These are phyloP conservation scores for Leccinum subgranulosum DNA, from an alignment of 768 basidiomycete species.

Conservation along the genomic window DNA sequence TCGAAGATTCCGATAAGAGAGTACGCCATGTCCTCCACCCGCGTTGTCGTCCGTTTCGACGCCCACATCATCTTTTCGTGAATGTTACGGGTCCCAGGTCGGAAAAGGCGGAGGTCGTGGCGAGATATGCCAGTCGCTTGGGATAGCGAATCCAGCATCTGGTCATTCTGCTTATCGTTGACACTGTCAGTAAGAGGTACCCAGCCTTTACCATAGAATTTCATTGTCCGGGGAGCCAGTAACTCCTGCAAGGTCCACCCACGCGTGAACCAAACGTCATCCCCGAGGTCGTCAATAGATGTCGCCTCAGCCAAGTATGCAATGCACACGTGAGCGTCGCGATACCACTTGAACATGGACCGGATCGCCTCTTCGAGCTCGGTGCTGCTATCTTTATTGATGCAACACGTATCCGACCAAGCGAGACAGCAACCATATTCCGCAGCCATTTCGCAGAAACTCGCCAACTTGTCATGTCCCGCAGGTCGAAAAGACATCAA, in stretches of 20 bases:
- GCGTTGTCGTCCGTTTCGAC: slow-evolving; percentile 32
- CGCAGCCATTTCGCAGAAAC: slow-evolving; percentile 25
- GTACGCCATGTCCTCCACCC: slow-evolving; percentile 33
- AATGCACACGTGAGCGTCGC: slow-evolving; percentile 27
- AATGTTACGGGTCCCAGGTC: slow-evolving; percentile 23
- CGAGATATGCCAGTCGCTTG: slow-evolving; percentile 26
- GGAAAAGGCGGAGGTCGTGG: slow-evolving; percentile 23
- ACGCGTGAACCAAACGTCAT: slow-evolving; percentile 32
- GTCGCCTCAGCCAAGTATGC: slow-evolving; percentile 32
- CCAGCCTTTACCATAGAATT: slow-evolving; percentile 31
- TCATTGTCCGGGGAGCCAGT: slow-evolving; percentile 28
- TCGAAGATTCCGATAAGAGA: slow-evolving; percentile 34
- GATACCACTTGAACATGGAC: slow-evolving; percentile 35
- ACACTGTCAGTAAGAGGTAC: slow-evolving; percentile 19
- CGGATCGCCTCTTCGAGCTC: slow-evolving; percentile 34
- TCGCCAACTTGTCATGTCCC: slow-evolving; percentile 25
- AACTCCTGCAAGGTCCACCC: slow-evolving; percentile 32
- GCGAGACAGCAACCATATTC: slow-evolving; percentile 28
- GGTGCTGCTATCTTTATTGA: slow-evolving; percentile 34
- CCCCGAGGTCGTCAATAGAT: slow-evolving; percentile 23
- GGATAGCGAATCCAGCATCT: slow-evolving; percentile 23
- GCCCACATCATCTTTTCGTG: slow-evolving; percentile 34
- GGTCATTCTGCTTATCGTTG: slow-evolving; percentile 27
- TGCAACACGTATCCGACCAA: slow-evolving; percentile 37
- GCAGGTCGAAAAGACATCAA: slow-evolving; percentile 27